These are phyloP conservation scores for Entophlyctis helioformis DNA, from an alignment of 192 early-diverging fungal genomes.

Conservation along the genomic window DNA sequence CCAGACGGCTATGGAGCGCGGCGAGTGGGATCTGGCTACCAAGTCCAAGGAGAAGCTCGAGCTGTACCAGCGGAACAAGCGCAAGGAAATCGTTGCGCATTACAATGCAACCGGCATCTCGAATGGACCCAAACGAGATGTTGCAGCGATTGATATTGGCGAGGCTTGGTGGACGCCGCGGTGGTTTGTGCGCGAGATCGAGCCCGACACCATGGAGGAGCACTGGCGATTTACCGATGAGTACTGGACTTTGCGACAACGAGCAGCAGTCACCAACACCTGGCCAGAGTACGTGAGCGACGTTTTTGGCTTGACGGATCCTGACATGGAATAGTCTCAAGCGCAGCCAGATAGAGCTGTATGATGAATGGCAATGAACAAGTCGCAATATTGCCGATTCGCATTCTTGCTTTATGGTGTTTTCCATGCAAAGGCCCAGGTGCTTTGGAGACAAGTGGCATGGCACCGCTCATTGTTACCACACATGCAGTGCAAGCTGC, in stretches of 20 bases:
- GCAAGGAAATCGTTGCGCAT: conserved; percentile 40
- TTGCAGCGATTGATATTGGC: conserved; percentile 6
- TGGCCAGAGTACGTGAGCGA: conserved; percentile 8
- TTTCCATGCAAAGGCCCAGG: too few species aligned
- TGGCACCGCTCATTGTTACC: too few species aligned
- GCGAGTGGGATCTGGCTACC: conserved; percentile 66
- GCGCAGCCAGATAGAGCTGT: too few species aligned
- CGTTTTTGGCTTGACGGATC: too few species aligned
- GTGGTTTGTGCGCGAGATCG: conserved; percentile 64
- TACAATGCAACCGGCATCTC: conserved; percentile 28
- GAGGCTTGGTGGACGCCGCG: conserved; percentile 52
- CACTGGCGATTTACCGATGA: conserved; percentile 52
- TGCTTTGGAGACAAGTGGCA: too few species aligned
- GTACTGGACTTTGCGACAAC: too few species aligned
- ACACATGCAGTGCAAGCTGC: too few species aligned
- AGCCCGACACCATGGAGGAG: conserved; percentile 56
- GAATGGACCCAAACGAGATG: conserved; percentile 9
- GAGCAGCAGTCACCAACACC: not conserved
- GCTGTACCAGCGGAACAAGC: conserved; percentile 57
- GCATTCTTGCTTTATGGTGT: too few species aligned
- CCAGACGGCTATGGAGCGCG: conserved; percentile 76
- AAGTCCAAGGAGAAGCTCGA: conserved; percentile 62
- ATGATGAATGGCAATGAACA: too few species aligned
- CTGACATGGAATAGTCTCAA: too few species aligned
- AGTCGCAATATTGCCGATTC: too few species aligned